These are phyloP conservation scores for Fagopyrum tataricum DNA, from an alignment of 148 eudicot species.

Conservation along the genomic window DNA sequence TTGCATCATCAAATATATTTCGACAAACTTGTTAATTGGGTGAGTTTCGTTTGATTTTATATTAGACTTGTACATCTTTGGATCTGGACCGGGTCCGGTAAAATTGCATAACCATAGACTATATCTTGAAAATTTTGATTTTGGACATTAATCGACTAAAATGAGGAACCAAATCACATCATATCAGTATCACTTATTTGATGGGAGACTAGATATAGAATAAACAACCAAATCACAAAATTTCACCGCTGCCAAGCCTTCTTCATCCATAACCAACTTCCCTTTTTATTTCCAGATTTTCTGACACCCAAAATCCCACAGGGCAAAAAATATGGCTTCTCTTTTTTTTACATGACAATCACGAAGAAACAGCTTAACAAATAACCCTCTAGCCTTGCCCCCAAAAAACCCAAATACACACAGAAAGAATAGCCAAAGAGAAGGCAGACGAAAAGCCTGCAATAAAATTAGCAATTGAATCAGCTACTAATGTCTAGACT, in stretches of 20 bases:
- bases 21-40: too few species aligned
- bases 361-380: constrained; percentile 4
- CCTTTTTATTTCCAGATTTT: not conserved
- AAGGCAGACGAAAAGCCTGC: not conserved
- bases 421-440: not conserved
- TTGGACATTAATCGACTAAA: too few species aligned
- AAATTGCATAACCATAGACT: too few species aligned
- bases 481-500: constrained; percentile 6
- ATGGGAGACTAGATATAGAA: too few species aligned
- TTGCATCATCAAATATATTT: too few species aligned
- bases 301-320: constrained; percentile 1
- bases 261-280: not conserved
- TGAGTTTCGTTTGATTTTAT: too few species aligned
- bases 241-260: not conserved
- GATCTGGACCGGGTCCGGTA: too few species aligned
- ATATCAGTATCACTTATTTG: too few species aligned
- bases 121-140: too few species aligned
- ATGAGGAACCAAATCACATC: too few species aligned
- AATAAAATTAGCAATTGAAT: not conserved
- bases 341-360: constrained; percentile 1
- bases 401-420: constrained; percentile 6
- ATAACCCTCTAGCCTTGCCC: not conserved
- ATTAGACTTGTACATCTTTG: too few species aligned
- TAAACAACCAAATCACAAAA: not conserved
- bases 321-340: not conserved